Percentiles rank a stretch among this genome's conserved stretches.
Evolutionary conservation across 768 basidiomycete species (phyloP).

Genomic region (Lactarius tabidus): DNA sequence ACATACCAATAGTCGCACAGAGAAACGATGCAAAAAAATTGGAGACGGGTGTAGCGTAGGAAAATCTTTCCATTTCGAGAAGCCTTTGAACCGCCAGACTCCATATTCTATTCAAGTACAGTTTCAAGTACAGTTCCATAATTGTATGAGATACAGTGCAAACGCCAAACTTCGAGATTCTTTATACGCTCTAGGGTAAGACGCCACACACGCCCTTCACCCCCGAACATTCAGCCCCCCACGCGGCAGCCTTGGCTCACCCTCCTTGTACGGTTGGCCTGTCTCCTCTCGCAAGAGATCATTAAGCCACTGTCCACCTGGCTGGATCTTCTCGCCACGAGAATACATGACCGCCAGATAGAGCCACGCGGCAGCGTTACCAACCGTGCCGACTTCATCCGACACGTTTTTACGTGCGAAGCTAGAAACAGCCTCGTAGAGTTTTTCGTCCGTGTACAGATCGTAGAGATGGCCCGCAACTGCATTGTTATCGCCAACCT

Average conservation of each 20-base stretch:
- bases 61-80: conserved; percentile 3
- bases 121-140: neutral
- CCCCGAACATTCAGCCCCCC: conserved; percentile 20
- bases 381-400: conserved; percentile 82
- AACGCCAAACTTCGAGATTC: conserved; percentile 7
- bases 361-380: conserved; percentile 64
- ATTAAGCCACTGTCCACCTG: conserved; percentile 82
- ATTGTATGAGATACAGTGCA: neutral
- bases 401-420: conserved; percentile 71
- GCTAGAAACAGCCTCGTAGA: conserved; percentile 42
- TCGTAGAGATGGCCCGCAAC: conserved; percentile 77
- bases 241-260: conserved; percentile 72
- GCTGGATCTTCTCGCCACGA: conserved; percentile 72
- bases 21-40: neutral
- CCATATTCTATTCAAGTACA: no score
- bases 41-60: neutral
- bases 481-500: conserved; percentile 66
- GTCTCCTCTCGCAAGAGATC: conserved; percentile 76
- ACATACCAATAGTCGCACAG: conserved; percentile 42
- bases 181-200: neutral
- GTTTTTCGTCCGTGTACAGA: conserved; percentile 67
- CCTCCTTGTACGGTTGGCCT: conserved; percentile 59
- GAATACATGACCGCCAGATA: conserved; percentile 76
- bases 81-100: no score
- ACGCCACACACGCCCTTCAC: neutral